Percentiles rank a stretch among this genome's conserved stretches.
phyloP scores from a whole-genome alignment of 768 basidiomycete genomes.

The Agaricus bisporus region DNA sequence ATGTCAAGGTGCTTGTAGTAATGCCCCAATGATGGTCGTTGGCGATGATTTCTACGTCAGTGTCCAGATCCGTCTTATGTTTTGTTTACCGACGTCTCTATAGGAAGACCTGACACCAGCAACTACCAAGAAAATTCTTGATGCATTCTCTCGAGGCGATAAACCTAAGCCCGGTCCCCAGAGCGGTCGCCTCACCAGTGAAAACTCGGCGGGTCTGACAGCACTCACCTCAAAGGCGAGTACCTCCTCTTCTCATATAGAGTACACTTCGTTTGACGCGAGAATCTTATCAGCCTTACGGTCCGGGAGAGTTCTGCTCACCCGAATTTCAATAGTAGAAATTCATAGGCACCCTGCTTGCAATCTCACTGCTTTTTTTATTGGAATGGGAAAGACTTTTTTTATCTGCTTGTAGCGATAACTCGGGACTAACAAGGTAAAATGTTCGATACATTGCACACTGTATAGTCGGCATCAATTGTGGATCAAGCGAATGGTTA shows the following conservation, averaged over 20 bases:
- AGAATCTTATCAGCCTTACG: conserved; percentile 65
- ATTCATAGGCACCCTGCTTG: background rate
- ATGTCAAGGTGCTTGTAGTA: conserved; percentile 97
- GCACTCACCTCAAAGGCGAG: conserved; percentile 68
- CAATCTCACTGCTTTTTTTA: background rate
- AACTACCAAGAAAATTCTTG: conserved; percentile 73
- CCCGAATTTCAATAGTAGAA: conserved; percentile 62
- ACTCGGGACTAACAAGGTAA: too few relatives aligned
- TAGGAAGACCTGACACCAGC: conserved; percentile 82
- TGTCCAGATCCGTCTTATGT: conserved; percentile 3
- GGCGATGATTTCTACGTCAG: conserved; percentile 95
- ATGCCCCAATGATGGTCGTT: conserved; percentile 95
- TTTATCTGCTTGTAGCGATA: too few relatives aligned
- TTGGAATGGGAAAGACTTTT: background rate
- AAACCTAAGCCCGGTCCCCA: conserved; percentile 95
- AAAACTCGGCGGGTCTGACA: conserved; percentile 91
- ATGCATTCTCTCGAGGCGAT: conserved; percentile 72
- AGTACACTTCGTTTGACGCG: background rate
- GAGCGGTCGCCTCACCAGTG: conserved; percentile 77
- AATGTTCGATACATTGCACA: too few relatives aligned
- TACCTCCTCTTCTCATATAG: background rate
- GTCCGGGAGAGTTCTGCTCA: conserved; percentile 84
- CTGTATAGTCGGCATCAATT: background rate
- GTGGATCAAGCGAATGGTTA: too few relatives aligned
- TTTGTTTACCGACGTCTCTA: conserved; percentile 10